phyloP scores from a whole-genome alignment of 1,284 basidiomycete species.

The Sanghuangporus baumii region DNA sequence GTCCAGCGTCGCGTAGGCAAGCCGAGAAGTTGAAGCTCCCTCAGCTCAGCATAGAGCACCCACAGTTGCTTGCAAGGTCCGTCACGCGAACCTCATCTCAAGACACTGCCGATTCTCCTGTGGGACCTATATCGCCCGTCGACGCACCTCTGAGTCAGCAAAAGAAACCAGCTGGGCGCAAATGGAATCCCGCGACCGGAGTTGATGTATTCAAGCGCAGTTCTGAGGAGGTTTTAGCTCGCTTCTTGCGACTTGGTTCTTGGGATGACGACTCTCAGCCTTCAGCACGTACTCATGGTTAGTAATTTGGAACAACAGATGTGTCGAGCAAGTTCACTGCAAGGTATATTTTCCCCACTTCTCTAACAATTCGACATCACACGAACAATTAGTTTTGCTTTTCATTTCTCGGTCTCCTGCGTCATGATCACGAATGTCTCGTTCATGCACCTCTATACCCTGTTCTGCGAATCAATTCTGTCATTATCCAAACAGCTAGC shows the following conservation, averaged over 20 bases:
- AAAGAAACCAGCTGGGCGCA: slow-evolving; percentile 39
- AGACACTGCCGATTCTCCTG: slow-evolving; percentile 16
- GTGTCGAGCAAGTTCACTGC: not conserved
- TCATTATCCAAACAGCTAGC: not conserved
- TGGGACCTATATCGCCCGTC: slow-evolving; percentile 13
- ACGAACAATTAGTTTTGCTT: not conserved
- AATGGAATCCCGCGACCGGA: slow-evolving; percentile 74
- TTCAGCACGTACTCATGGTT: not conserved
- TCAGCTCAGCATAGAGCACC: slow-evolving; percentile 17
- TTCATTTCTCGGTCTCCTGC: not conserved
- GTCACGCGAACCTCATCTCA: slow-evolving; percentile 14
- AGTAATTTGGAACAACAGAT: not conserved
- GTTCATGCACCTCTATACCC: not conserved
- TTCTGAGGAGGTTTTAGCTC: slow-evolving; percentile 75
- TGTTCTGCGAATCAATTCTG: not conserved
- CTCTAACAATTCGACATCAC: not conserved
- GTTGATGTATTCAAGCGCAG: slow-evolving; percentile 78
- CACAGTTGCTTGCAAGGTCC: not conserved
- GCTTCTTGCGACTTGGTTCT: slow-evolving; percentile 71
- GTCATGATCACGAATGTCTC: slow-evolving; percentile 1
- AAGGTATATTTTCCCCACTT: not conserved
- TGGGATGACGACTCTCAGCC: slow-evolving; percentile 40
- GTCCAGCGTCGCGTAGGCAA: slow-evolving; percentile 21
- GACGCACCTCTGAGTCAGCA: slow-evolving; percentile 23
- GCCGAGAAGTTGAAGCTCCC: slow-evolving; percentile 7